Base-by-base conservation (phyloP, 345 rosid species). In the Sapria himalayana region DNA sequence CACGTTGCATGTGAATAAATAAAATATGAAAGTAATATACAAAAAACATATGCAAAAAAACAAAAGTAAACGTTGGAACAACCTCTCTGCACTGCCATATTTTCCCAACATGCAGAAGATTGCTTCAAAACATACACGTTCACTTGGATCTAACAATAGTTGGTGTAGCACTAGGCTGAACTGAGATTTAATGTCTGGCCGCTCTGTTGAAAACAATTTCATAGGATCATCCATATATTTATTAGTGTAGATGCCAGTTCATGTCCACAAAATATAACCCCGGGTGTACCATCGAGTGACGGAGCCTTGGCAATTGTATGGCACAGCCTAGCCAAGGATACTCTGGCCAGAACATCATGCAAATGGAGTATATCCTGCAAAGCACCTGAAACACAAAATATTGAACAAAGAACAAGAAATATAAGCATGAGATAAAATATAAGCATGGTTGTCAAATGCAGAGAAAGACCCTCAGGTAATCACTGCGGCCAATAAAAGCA, bases 281-380 rank as follows among this genome's bases (percentile, higher is more conserved):
- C 12, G 41, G n/a, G n/a, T 49, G 63, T 66, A 82, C 98, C 99
- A 77, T 89, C 99, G 39, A 89, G 71, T 1, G 92, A 73, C 29
- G 93, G 92, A 46, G 99, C 92, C 66, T 81, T 80, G 27, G 93
- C 59, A 61, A 89, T 67, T 34, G 74, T 46, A 57, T 89, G 86
- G 53, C 99, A 89, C 59, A 89, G 58, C 71, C 73, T 84, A 62
- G 93, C 95, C 59, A 89, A 63, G 51, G 95, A 55, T 43, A 89
- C 93, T 72, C 99, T 74, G 33, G 99, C 99, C 51, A 89, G 93
- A 43, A 89, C 99, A 62, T 89, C 99, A 58, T 84, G 93, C 65
- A 89, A 67, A 70, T 89, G 99, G 48, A 89, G 95, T 54, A 89
- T 84, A 73, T 89, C 99, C 56, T 74, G 95, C 79, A 89, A 62